A percentile compares a stretch with the other conserved stretches of the same genome.
Evolutionary conservation across 768 basidiomycete species (phyloP).

Genomic region (Serendipita indica): DNA sequence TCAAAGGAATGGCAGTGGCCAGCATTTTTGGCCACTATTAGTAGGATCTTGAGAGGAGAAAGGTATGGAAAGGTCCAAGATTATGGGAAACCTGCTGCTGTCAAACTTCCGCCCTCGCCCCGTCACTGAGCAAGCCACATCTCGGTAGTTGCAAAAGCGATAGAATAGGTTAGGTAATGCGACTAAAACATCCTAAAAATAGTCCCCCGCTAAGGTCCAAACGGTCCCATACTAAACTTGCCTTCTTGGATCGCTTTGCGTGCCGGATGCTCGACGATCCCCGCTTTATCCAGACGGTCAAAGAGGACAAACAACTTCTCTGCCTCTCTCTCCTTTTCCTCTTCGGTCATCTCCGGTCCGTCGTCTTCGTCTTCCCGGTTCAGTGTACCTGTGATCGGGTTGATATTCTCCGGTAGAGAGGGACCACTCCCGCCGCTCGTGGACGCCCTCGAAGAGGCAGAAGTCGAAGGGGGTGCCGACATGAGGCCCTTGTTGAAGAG

Average conservation of each 20-base stretch:
- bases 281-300: slow-evolving; percentile 68
- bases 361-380: slow-evolving; percentile 17
- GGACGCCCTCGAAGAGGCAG: slow-evolving; percentile 24
- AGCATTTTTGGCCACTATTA: neutral
- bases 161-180: too few species aligned
- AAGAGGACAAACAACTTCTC: slow-evolving; percentile 87
- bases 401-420: slow-evolving; percentile 31
- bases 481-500: slow-evolving; percentile 83
- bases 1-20: neutral
- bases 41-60: neutral
- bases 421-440: slow-evolving; percentile 19
- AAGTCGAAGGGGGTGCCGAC: slow-evolving; percentile 34
- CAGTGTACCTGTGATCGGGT: slow-evolving; percentile 75
- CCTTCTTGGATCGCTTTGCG: slow-evolving; percentile 49
- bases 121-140: too few species aligned
- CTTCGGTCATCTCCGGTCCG: slow-evolving; percentile 64
- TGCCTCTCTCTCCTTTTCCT: slow-evolving; percentile 88
- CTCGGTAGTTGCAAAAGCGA: too few species aligned
- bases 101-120: too few species aligned
- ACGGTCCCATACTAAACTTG: slow-evolving; percentile 16
- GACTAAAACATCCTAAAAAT: neutral
- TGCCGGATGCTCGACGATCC: slow-evolving; percentile 39
- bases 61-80: too few species aligned
- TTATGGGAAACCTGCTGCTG: too few species aligned
- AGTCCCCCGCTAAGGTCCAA: neutral